Percentiles rank a stretch among this genome's conserved stretches.
phyloP scores from a whole-genome alignment of 2,329 filamentous ascomycete genomes.

The Diaporthe capsici region DNA sequence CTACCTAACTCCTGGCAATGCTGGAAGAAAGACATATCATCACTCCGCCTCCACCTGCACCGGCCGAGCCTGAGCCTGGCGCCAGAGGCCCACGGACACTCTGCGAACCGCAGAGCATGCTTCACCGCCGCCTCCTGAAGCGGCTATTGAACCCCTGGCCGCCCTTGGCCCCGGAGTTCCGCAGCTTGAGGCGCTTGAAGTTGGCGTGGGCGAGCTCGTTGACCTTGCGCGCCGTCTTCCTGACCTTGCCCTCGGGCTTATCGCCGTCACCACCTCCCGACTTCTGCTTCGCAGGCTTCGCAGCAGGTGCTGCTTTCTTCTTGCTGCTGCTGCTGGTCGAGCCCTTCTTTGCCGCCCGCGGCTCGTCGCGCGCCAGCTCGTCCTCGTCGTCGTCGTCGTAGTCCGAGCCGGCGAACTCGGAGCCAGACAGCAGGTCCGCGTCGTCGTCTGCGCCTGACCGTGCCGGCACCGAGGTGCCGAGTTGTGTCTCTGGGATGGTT shows the following conservation, averaged over 20 bases:
- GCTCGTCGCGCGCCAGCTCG: constrained; percentile 52
- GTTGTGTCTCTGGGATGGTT: constrained; percentile 57
- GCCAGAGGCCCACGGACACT: not conserved
- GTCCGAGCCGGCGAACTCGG: constrained; percentile 55
- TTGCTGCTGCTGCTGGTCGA: not conserved
- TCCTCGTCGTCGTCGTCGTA: constrained; percentile 52
- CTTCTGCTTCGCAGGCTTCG: constrained; percentile 47
- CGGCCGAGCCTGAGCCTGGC: not conserved
- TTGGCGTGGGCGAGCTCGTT: constrained; percentile 76
- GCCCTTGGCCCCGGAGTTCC: constrained; percentile 73
- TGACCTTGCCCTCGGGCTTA: constrained; percentile 56
- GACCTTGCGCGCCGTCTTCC: constrained; percentile 71
- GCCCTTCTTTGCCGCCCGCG: not conserved
- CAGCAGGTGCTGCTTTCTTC: constrained; percentile 45
- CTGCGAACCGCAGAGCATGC: not conserved
- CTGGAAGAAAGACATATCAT: not conserved
- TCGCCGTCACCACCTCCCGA: constrained; percentile 46
- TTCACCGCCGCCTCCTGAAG: constrained; percentile 66
- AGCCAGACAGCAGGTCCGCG: constrained; percentile 55
- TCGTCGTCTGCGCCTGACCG: constrained; percentile 43
- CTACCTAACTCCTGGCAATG: not conserved
- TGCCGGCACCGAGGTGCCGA: constrained; percentile 42
- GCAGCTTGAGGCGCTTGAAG: constrained; percentile 76
- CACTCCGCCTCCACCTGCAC: not conserved
- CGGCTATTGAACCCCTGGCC: constrained; percentile 69